Conservation (phyloP, 2,329 filamentous ascomycete genomes). For the Scedosporium apiospermum region DNA sequence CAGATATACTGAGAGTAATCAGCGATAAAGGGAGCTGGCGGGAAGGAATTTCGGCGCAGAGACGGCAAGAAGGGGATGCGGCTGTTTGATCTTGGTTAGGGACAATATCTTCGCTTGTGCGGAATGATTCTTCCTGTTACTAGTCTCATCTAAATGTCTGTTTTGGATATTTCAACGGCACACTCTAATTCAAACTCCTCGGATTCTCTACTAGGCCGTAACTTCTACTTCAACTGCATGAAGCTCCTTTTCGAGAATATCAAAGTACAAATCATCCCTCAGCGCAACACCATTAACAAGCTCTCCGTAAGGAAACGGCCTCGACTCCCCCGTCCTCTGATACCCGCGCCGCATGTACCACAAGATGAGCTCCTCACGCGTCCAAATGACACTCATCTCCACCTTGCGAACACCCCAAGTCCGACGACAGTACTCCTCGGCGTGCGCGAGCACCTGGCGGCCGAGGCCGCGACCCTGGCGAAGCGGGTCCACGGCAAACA, state of each 20-base stretch:
- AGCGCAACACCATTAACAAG: constrained; percentile 25
- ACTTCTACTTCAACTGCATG: neutral
- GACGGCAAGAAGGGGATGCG: no score
- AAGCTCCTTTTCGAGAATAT: constrained; percentile 27
- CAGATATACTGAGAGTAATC: no score
- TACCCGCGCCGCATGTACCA: constrained; percentile 38
- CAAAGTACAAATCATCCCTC: constrained; percentile 33
- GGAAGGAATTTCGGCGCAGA: no score
- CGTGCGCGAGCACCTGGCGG: constrained; percentile 26
- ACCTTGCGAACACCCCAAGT: constrained; percentile 23
- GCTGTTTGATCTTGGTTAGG: no score
- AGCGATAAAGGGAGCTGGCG: no score
- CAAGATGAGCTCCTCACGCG: constrained; percentile 30
- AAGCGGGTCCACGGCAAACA: constrained; percentile 36
- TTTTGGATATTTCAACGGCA: no score
- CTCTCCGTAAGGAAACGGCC: constrained; percentile 30
- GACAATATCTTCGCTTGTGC: no score
- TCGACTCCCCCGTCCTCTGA: constrained; percentile 24
- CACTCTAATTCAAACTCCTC: no score
- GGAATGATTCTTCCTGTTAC: no score
- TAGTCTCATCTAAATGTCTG: no score
- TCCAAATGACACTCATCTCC: constrained; percentile 35
- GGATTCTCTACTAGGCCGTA: neutral
- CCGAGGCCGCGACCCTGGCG: constrained; percentile 35
- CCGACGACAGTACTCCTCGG: constrained; percentile 26